Base-by-base conservation (phyloP, 805 yeast species). In the Lipomyces sp. region DNA sequence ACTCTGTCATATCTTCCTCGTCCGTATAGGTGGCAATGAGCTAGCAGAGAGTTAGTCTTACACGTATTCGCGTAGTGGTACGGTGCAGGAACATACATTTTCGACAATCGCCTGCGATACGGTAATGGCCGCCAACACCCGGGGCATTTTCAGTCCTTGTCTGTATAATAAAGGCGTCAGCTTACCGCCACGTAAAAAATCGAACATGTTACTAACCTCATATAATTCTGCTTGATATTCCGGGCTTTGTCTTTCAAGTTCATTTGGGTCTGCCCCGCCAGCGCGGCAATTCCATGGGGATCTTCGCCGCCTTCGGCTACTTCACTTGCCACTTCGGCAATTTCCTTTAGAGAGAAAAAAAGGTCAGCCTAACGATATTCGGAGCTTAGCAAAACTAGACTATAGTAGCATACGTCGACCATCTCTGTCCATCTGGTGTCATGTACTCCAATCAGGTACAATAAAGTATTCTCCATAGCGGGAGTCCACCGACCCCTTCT, bases 161-260 rank as follows among this genome's bases (percentile, higher is more conserved):
- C n/a, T n/a, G n/a, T n/a, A n/a, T n/a, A n/a, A n/a, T n/a, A n/a
- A n/a, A n/a, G n/a, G n/a, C n/a, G n/a, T n/a, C n/a, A 38, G 26
- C 16, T 14, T 21, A 10, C 10, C 4, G 21, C 3, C 16, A 38
- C 18, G 29, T 40, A 18, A 40, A 29, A 40, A 40, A 4, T 22
- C 13, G 39, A 10, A 6, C 8, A 22, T 35, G 23, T 22, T 19
- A n/a, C 53, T 37, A 26, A 50, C 53, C 26, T 21, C 16, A 54
- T 33, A 10, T 36, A 23, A 16, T 23, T 14, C 21, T 54, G 53
- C 37, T 51, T 52, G 19, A 55, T 38, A 23, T 50, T 50, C 13
- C 59, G 39, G 7, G 59, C 59, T 24, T 55, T 55, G 24, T 55
- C 59, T 23, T 55, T 55, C 8, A 55, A 46, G 39, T 45, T 41